Base-by-base conservation (phyloP, 148 eudicot species). In the Rhododendron ovatum region DNA sequence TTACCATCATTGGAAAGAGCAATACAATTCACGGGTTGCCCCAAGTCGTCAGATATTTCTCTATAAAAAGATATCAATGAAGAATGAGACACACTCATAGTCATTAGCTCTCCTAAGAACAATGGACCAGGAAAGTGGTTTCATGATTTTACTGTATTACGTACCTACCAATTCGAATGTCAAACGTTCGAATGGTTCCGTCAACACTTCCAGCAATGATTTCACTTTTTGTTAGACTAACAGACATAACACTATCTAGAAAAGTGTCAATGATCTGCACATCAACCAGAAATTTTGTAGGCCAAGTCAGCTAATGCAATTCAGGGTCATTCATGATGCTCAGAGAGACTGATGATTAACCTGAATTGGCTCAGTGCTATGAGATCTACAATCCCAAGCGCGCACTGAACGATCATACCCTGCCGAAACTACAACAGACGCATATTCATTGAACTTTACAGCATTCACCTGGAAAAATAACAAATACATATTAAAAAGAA, bases 121-220 rank as follows among this genome's bases (percentile, higher is more conserved):
- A 65, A 39, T 80, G 67, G 37, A 50, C 55, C 45, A 24, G 17
- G 78, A 33, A 55, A 57, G 55, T n/a, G 17, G 26, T 59, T 59
- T 39, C 77, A 63, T 77, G 43, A 59, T 45, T 81, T 87, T 43
- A 59, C 24, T 51, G 30, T 24, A 83, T 17, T 86, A 93, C 98
- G 41, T 92, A 95, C 99, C 98, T 94, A 88, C 98, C 98, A 50
- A 93, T 93, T 86, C 99, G 94, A 83, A 96, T 94, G 91, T 96
- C 99, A 92, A 96, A 96, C 75, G 98, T 96, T 85, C 98, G 89
- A 82, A 96, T 94, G 82, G 99, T 93, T 84, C 99, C 99, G 87
- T 96, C 98, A 74, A 96, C 99, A 92, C 99, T 96, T 91, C 98
- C 99, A 88, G 99, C 99, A 93, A 96, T 93, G 74, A 96, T 94